These are phyloP conservation scores for Chamaecrista fasciculata DNA, from an alignment of 306 rosid species.

Conservation along the genomic window DNA sequence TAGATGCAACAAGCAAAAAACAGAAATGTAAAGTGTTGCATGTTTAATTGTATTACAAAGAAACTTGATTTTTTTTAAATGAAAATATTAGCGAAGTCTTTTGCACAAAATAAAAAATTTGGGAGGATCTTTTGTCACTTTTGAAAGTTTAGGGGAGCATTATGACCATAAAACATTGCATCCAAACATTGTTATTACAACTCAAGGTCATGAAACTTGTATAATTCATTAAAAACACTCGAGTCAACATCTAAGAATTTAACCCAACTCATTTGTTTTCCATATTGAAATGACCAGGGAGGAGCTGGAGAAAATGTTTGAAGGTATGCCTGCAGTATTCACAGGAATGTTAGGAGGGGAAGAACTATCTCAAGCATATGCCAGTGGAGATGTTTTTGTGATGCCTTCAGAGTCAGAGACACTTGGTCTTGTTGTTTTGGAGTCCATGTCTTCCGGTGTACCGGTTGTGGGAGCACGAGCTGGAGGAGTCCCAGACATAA, in stretches of 20 bases:
- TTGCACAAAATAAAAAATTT: no score
- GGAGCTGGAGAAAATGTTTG: slow-evolving; percentile 84
- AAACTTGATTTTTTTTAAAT: no score
- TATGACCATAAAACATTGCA: not conserved
- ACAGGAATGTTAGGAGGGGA: slow-evolving; percentile 97
- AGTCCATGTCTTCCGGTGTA: slow-evolving; percentile 92
- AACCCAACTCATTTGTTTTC: no score
- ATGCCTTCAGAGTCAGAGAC: slow-evolving; percentile 99
- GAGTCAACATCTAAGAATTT: no score
- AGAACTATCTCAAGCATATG: slow-evolving; percentile 90
- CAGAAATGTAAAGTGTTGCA: no score
- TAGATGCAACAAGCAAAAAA: no score
- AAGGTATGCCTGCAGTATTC: slow-evolving; percentile 90
- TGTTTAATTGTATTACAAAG: no score
- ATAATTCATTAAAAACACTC: no score
- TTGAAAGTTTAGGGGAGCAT: no score
- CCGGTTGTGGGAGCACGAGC: slow-evolving; percentile 97
- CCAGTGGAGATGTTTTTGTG: slow-evolving; percentile 86
- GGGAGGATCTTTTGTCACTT: no score
- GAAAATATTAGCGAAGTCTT: no score
- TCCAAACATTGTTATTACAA: not conserved
- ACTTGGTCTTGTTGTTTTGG: slow-evolving; percentile 87
- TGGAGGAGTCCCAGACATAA: slow-evolving; percentile 90
- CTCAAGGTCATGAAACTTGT: no score
- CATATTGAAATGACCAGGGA: slow-evolving; percentile 41